Base-by-base conservation (phyloP, 2,329 filamentous ascomycete genomes). In the Colletotrichum simmondsii region DNA sequence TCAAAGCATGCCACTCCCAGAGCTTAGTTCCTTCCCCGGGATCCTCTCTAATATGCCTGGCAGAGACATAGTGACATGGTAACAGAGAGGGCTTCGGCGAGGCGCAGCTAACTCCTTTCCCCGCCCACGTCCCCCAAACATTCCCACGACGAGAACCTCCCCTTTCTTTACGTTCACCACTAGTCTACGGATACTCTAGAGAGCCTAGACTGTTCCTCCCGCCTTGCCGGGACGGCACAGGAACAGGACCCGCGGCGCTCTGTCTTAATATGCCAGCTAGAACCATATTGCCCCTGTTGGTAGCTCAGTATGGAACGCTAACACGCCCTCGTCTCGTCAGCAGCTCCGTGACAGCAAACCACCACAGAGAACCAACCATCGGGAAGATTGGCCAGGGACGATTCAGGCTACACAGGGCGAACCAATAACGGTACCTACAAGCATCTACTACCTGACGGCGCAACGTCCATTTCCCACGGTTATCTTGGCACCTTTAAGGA, bases 101-200 rank as follows among this genome's bases (percentile, higher is more conserved):
- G 54, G 65, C 59, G 59, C 59, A 54, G 54, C 65, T 54, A 56
- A n/a, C 63, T 61, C 63, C 68, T 42, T 56, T 56, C 57, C 56
- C 37, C 53, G 5, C 30, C 14, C 8, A n/a, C n/a, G 10, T 16
- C 24, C 19, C 46, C 60, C 22, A 32, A 59, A 49, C 19, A 30
- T 65, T 22, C 59, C 52, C 64, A 68, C 28, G 64, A 49, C 22
- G 52, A 42, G 30, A 63, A 30, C 69, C 42, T 72, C 65, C 54
- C 69, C 65, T 67, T 67, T 71, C 56, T 71, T 56, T 46, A 61
- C 26, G 54, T 54, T 30, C 32, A 22, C 56, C 37, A 35, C 37
- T 62, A 58, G 49, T 32, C 35, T 24, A 49, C 57, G 14, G 24
- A 22, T 28, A 14, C 16, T 22, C 37, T 37, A 61, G 65, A 22